Evolutionary conservation across 1,284 basidiomycete genomes (phyloP).

Genomic region (Cutaneotrichosporon cutaneum): DNA sequence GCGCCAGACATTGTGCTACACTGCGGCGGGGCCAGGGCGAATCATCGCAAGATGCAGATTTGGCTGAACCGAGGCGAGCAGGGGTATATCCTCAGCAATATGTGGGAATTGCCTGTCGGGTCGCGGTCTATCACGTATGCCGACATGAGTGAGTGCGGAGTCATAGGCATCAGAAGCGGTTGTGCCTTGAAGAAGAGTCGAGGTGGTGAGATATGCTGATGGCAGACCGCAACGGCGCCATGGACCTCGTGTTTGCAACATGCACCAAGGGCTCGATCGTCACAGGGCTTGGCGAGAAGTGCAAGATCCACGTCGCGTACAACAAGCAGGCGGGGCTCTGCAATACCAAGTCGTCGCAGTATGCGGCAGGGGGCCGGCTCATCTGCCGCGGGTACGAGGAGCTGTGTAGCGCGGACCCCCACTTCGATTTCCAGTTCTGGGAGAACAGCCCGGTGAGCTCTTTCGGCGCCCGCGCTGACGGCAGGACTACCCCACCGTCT

Average conservation of each 20-base stretch:
- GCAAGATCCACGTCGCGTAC: slow-evolving; percentile 86
- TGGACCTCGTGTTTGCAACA: slow-evolving; percentile 89
- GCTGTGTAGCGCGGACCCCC: slow-evolving; percentile 76
- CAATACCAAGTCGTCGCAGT: slow-evolving; percentile 34
- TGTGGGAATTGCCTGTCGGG: slow-evolving; percentile 71
- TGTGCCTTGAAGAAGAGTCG: background rate
- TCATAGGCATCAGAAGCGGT: background rate
- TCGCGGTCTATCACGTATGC: slow-evolving; percentile 82
- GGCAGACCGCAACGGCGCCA: slow-evolving; percentile 88
- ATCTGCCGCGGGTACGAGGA: slow-evolving; percentile 73
- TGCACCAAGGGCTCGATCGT: slow-evolving; percentile 69
- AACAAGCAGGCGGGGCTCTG: slow-evolving; percentile 90
- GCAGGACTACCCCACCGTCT: slow-evolving; percentile 68
- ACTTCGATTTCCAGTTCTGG: slow-evolving; percentile 74
- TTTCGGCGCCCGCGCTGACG: background rate
- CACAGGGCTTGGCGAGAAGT: slow-evolving; percentile 69
- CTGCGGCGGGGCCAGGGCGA: slow-evolving; percentile 58
- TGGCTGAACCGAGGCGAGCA: slow-evolving; percentile 59
- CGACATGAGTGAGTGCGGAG: slow-evolving; percentile 70
- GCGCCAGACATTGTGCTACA: slow-evolving; percentile 79
- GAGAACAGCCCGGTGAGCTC: slow-evolving; percentile 61
- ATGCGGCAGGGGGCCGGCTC: slow-evolving; percentile 24
- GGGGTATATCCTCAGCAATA: slow-evolving; percentile 70
- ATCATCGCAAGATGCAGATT: slow-evolving; percentile 14
- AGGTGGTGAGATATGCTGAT: background rate